A percentile compares a stretch with the other conserved stretches of the same genome.
phyloP scores from a whole-genome alignment of 2,329 filamentous ascomycete species.

The Penicillium nordicum region DNA sequence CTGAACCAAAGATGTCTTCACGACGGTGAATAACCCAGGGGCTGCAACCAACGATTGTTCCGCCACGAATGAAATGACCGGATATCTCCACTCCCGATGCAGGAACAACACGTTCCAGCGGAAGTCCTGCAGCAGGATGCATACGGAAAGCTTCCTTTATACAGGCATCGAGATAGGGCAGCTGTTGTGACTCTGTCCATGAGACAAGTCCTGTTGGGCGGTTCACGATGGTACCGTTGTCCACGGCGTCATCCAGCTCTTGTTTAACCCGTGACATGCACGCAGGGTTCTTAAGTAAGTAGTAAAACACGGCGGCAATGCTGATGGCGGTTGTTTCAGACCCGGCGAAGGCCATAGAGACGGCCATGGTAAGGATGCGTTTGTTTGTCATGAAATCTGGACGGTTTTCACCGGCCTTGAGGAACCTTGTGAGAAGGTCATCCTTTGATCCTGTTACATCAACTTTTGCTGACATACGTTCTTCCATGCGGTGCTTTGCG shows the following conservation, averaged over 20 bases:
- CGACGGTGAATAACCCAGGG: slow-evolving; percentile 72
- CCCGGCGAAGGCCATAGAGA: slow-evolving; percentile 57
- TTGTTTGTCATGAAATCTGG: slow-evolving; percentile 30
- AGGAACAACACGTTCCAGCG: slow-evolving; percentile 71
- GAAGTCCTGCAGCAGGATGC: slow-evolving; percentile 70
- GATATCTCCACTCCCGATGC: slow-evolving; percentile 8
- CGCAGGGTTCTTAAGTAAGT: slow-evolving; percentile 61
- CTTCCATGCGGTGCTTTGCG: neutral
- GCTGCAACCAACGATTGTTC: slow-evolving; percentile 65
- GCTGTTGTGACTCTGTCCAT: slow-evolving; percentile 65
- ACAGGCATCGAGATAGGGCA: slow-evolving; percentile 71
- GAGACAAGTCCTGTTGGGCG: slow-evolving; percentile 52
- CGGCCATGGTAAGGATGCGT: slow-evolving; percentile 29
- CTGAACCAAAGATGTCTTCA: slow-evolving; percentile 64
- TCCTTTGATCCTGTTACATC: neutral
- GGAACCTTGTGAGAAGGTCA: slow-evolving; percentile 13
- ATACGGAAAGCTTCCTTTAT: slow-evolving; percentile 75
- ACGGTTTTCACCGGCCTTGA: slow-evolving; percentile 23
- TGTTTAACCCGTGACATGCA: neutral
- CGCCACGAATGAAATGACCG: slow-evolving; percentile 15
- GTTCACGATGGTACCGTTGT: slow-evolving; percentile 42
- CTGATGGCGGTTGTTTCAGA: slow-evolving; percentile 77
- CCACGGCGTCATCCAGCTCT: neutral
- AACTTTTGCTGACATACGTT: neutral
- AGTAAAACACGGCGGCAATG: slow-evolving; percentile 69